Base-by-base conservation (phyloP, 176 grass and related monocot species). In the Carex myosuroides region DNA sequence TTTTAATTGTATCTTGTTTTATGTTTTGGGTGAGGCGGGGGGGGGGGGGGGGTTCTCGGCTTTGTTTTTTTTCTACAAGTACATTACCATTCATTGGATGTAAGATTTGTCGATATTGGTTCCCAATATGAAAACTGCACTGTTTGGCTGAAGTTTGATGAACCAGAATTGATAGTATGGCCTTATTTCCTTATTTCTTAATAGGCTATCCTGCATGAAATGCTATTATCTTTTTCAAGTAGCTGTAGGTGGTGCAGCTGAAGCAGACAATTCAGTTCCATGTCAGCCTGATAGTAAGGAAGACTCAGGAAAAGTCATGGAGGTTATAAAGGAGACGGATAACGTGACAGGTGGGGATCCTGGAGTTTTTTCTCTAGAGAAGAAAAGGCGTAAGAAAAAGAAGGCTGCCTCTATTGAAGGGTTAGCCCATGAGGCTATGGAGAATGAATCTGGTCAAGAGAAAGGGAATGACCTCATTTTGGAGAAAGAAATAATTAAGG, bases 301-400 rank as follows among this genome's bases (percentile, higher is more conserved):
- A 48, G 48, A 77, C 13, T 30, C 13, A 0, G 46, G 50, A 56
- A 77, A 77, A 56, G 50, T 18, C 2, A 48, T 29, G 3, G 22
- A 54, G 22, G 13, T 54, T 56, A 53, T 4, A 30, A 77, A 77
- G 50, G 52, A 77, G 50, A 32, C 13, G 9, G 73, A 50, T 75
- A 46, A 75, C 26, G 20, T 75, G 21, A 52, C 9, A 53, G 44
- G 70, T 50, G 44, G 46, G 70, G n/a, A 75, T 53, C 3, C 44
- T 17, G 64, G 35, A 84, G 70, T 60, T 84, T 22, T 30, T 30
- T 52, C 35, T 42, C 13, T 80, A 10, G 29, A 66, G 74, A 71
- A 62, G 82, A 85, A 64, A 81, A 66, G 68, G 24, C 74, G 54
- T 41, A 81, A 53, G 48, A 72, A 79, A 68, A 74, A 81, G 48